Percentiles rank a stretch among this genome's conserved stretches.
Evolutionary conservation across 139 green algal genomes (phyloP).

Genomic region (Coelastrella sp.): DNA sequence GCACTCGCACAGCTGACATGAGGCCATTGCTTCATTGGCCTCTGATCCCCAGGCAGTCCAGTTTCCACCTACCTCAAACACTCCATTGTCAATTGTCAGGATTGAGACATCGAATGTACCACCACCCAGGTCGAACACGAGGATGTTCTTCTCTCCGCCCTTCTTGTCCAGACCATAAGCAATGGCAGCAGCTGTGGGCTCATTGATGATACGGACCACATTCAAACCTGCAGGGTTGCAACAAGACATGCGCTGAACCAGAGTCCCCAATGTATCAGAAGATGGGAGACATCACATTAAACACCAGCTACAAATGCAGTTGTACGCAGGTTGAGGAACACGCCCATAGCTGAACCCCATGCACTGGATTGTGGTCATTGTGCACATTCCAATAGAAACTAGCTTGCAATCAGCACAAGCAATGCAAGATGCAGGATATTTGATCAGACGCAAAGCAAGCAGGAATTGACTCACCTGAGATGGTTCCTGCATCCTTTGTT

Average conservation of each 20-base stretch:
- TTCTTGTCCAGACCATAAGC: constrained; percentile 98
- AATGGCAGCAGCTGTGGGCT: constrained; percentile 98
- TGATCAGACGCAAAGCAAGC: not conserved
- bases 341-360: no score
- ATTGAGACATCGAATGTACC: constrained; percentile 99
- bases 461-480: constrained; percentile 68
- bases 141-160: constrained; percentile 98
- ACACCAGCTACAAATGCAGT: no score
- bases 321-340: no score
- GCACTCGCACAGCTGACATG: no score
- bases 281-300: no score
- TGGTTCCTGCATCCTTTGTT: constrained; percentile 94
- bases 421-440: no score
- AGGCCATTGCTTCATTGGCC: not conserved
- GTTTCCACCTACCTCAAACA: constrained; percentile 93
- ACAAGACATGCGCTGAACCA: no score
- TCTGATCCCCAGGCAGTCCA: no score
- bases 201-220: constrained; percentile 98
- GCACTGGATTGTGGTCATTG: no score
- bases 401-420: no score
- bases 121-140: constrained; percentile 98
- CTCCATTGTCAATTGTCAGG: constrained; percentile 96
- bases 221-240: constrained; percentile 41
- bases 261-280: no score
- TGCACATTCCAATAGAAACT: no score